A percentile compares a stretch with the other conserved stretches of the same genome.
phyloP scores from a whole-genome alignment of 2,329 filamentous ascomycete species.

The Tolypocladium tundrense region DNA sequence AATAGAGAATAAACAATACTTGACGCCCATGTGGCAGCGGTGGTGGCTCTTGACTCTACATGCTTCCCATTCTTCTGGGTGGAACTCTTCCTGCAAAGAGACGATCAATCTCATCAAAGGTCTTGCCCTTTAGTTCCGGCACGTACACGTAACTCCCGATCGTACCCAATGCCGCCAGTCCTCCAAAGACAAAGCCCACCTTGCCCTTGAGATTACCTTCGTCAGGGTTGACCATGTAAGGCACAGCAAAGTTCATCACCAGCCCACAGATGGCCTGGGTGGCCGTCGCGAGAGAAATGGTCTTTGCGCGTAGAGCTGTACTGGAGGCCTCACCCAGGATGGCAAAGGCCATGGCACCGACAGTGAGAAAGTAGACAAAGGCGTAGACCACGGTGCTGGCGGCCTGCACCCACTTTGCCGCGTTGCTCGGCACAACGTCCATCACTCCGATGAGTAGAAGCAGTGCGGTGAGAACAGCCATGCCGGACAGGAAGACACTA shows the following conservation, averaged over 20 bases:
- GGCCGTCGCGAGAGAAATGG: background rate
- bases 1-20: no score
- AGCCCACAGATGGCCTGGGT: background rate
- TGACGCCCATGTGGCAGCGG: no score
- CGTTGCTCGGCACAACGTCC: background rate
- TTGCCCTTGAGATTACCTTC: background rate
- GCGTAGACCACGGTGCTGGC: background rate
- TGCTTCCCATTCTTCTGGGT: background rate
- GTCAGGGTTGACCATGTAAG: background rate
- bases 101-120: background rate
- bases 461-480: background rate
- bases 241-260: background rate
- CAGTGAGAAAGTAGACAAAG: background rate
- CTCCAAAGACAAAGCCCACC: background rate
- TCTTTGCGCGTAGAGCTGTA: background rate
- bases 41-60: background rate
- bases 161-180: background rate
- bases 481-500: no score
- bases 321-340: background rate
- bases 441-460: background rate
- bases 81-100: background rate
- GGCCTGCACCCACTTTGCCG: background rate
- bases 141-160: background rate
- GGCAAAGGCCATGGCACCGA: background rate
- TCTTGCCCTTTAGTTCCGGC: background rate